Percentiles rank a stretch among this genome's conserved stretches.
Evolutionary conservation across 176 grass and related monocot genomes (phyloP).

Genomic region (Oryza nivara): DNA sequence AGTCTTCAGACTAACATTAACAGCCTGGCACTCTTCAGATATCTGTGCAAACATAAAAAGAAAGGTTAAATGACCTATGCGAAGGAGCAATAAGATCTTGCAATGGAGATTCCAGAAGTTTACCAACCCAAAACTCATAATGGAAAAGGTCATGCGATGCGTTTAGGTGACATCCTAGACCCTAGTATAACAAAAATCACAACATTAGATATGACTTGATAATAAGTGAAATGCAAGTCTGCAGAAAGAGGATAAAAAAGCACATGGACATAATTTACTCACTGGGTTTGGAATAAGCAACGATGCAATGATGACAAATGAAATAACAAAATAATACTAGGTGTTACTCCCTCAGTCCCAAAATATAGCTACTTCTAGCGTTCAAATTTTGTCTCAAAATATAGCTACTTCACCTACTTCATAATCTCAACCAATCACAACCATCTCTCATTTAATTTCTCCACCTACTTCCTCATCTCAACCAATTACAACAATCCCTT

Average conservation of each 20-base stretch:
- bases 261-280: background rate
- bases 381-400: too few relatives aligned
- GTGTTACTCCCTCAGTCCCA: background rate
- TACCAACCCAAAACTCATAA: conserved; percentile 98
- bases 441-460: too few relatives aligned
- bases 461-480: too few relatives aligned
- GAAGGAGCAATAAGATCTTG: conserved; percentile 17
- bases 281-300: conserved; percentile 6
- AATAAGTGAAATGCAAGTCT: background rate
- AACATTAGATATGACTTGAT: conserved; percentile 30
- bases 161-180: conserved; percentile 83
- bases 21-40: conserved; percentile 83
- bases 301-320: background rate
- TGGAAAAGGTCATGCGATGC: conserved; percentile 93
- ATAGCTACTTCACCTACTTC: too few relatives aligned
- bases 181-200: conserved; percentile 54
- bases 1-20: conserved; percentile 85
- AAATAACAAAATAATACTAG: background rate
- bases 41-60: conserved; percentile 53
- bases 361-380: too few relatives aligned
- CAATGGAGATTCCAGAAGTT: conserved; percentile 54
- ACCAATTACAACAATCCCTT: too few relatives aligned
- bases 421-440: too few relatives aligned
- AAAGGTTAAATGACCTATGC: conserved; percentile 28
- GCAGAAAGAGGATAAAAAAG: background rate